Evolutionary conservation across 352 stramenopile species (phyloP).

Genomic region (Pythium chondricola): DNA sequence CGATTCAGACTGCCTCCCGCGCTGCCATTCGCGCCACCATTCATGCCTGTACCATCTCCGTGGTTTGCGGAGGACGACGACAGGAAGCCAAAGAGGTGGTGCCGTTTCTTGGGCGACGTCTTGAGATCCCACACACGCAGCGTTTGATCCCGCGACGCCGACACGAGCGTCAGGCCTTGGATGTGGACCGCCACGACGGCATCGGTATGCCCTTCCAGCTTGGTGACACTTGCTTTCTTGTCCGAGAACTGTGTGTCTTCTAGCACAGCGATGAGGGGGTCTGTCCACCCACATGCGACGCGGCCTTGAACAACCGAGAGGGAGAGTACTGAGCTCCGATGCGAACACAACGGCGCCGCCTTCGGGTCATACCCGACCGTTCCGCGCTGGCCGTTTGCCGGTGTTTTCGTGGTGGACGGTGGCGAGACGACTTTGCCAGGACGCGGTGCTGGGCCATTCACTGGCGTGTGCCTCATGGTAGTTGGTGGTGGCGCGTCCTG

Average conservation of each 20-base stretch:
- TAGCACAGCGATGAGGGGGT: slow-evolving; percentile 35
- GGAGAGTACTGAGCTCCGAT: slow-evolving; percentile 36
- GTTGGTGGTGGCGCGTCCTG: slow-evolving; percentile 17
- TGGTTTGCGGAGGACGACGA: slow-evolving; percentile 15
- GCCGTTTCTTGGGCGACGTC: slow-evolving; percentile 45
- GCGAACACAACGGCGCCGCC: slow-evolving; percentile 2
- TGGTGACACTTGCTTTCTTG: slow-evolving; percentile 18
- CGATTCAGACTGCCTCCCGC: not conserved
- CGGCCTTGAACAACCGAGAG: slow-evolving; percentile 41
- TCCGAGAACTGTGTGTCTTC: slow-evolving; percentile 25
- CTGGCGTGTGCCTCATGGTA: not conserved
- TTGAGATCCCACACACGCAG: slow-evolving; percentile 68
- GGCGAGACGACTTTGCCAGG: not conserved
- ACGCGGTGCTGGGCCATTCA: not conserved
- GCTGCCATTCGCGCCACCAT: slow-evolving; percentile 1
- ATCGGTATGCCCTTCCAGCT: slow-evolving; percentile 53
- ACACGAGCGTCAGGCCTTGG: slow-evolving; percentile 56
- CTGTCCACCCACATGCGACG: slow-evolving; percentile 42
- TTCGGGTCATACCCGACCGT: not conserved
- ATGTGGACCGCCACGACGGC: slow-evolving; percentile 51
- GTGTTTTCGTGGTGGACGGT: slow-evolving; percentile 2
- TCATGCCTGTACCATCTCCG: slow-evolving; percentile 18
- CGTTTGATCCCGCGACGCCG: slow-evolving; percentile 63
- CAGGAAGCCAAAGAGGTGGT: slow-evolving; percentile 60
- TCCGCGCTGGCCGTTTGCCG: slow-evolving; percentile 1